Evolutionary conservation across 2,329 filamentous ascomycete species (phyloP), one percentile per base, ranked within the genome.

Genomic region (Nemania bipapillata): DNA sequence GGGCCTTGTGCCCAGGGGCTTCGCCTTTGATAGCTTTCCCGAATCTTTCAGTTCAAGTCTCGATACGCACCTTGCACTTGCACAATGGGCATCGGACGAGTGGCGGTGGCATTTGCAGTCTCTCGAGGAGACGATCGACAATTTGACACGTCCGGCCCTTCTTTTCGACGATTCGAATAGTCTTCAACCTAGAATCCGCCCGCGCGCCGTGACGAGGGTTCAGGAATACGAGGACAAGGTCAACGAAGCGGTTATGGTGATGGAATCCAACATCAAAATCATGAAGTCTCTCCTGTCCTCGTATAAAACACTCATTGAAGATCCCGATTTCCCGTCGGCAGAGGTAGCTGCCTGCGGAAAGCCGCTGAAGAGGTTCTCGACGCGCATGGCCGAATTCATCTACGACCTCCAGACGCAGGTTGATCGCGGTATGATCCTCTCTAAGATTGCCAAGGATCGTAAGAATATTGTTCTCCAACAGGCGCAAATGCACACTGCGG

Each of bases 41-140:
- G 65, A 76, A 11, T 78, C 77, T 62, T 79, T 82, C 35, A 66
- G 70, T 50, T 75, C 78, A 1, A 80, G 72, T 55, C 70, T 82
- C 2, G 68, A 74, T 1, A 72, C 73, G 4, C 80, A 82, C 69
- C 62, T 81, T 1, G 50, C 80, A 9, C 75, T 74, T 50, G 78
- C 77, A 49, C 76, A 81, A 30, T 82, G 81, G 81, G 76, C 79
- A 1, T 77, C 73, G 0, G 77, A 80, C 63, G 75, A 78, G 4
- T 83, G 81, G 80, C 73, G 80, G 17, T 75, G 74, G 74, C 81
- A 81, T 70, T 72, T 82, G 22, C 67, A 74, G 17, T 80, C 74
- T 69, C 70, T 82, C 0, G 80, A 82, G 68, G 65, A 75, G 8
- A 63, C 73, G 0, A 75, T 80, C n/a, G 77, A 80, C 28, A 37